Base-by-base conservation (phyloP, 352 stramenopile species). In the Globisporangium nagaii region DNA sequence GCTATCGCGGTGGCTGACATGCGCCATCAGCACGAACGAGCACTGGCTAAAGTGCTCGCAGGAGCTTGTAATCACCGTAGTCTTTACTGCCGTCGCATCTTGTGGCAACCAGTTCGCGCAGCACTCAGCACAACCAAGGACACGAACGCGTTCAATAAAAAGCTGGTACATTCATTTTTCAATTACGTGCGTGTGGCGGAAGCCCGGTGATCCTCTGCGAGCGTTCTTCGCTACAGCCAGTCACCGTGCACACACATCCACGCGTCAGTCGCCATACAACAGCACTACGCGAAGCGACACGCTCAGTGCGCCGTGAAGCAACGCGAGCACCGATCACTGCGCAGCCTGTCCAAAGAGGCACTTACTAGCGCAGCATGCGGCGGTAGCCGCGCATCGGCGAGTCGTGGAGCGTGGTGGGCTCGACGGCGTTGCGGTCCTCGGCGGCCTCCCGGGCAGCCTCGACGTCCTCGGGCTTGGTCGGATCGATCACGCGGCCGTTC, bases 401-500 rank as follows among this genome's bases (percentile, higher is more conserved):
- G 46, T 53, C 46, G 31, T 43, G 46, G 20, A 53, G 46, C 46
- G 46, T 53, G 20, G 20, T 53, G 6, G 30, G 1, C 24, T 32
- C 6, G 24, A 7, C 4, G 13, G 19, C 46, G 9, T 28, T 32
- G 46, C 46, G 31, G 11, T 20, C 15, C 12, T 53, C 46, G n/a
- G 11, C 34, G 10, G 11, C 20, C 5, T 24, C 20, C 31, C 30
- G 19, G 31, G 46, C 31, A 6, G 24, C 22, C 30, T 37, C 12
- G 46, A 42, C 46, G 46, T 53, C 46, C 12, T 42, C 5, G 5
- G 20, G 12, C 2, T 53, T 53, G n/a, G 46, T 53, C 20, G 46
- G 46, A 20, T 53, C 31, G 31, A 53, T 53, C 46, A 53, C 46
- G 31, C 46, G 30, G 46, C 46, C 46, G 20, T 42, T 30, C 12